Base-by-base conservation (phyloP, 768 basidiomycete species). In the Serendipita sp. region DNA sequence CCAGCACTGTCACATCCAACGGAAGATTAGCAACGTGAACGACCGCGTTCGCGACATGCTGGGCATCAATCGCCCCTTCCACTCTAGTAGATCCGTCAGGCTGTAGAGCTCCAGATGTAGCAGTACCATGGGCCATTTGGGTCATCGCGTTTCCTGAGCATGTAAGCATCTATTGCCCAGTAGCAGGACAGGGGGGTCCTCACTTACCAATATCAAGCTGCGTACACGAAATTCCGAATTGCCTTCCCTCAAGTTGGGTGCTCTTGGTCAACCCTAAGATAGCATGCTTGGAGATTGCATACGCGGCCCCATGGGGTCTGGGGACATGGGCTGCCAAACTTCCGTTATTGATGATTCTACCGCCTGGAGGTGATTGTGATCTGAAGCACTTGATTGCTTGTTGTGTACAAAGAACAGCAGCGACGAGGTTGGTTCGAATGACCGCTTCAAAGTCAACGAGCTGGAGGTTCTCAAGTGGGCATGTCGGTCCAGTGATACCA, bases 261-360 rank as follows among this genome's bases (percentile, higher is more conserved):
- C 79, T 81, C 72, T 86, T 89, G 10, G 90, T 90, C 2, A 92
- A 74, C 0, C 91, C 90, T 0, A 76, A 71, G 51, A 92, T 82
- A 4, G 86, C 90, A 70, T 91, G 89, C 73, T 93, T 94, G 11
- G 88, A 85, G 63, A 81, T 76, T 0, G 87, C 85, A 72, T 93
- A 93, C 0, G 89, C 78, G 28, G 72, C 72, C 1, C 81, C 76
- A 68, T 81, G 73, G 0, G 84, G 85, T n/a, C 87, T 80, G 0
- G 89, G 87, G 2, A 81, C 76, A 66, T 85, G 81, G 0, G 88
- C 86, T 0, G 85, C 80, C 28, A 89, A 76, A n/a, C 84, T 87
- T 0, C 89, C 90, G 69, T 92, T 91, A 76, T 91, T 91, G 74
- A 94, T 86, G 67, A 92, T 87, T 18, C 88, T 80, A 80, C 89